Evolutionary conservation across 1,284 basidiomycete genomes (phyloP), one percentile per base, ranked within the genome.

Genomic region (Sporisorium iseilematis-ciliati): DNA sequence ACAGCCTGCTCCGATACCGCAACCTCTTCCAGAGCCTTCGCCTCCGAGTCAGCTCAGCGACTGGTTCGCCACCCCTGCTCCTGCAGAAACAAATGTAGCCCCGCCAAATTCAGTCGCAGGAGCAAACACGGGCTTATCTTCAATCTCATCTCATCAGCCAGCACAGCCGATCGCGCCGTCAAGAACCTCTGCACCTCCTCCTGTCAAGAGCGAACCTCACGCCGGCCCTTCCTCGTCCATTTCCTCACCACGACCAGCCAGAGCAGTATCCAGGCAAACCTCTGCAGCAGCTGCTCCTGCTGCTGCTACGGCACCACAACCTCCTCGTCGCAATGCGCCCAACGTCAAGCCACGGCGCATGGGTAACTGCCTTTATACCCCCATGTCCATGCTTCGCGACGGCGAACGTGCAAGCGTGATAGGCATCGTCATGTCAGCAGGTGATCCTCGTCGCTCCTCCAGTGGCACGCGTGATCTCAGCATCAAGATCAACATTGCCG

Each of bases 301-400:
- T 31, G n/a, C 48, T 49, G 7, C 48, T 11, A 6, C 48, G 2
- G 2, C 16, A n/a, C 26, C 16, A 20, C 48, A 5, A 55, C 60
- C 5, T 26, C 43, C 23, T 29, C 48, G 65, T 23, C 65, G 61
- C 41, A 65, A 75, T 21, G 66, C 72, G 7, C 72, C 72, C 20
- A 53, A 75, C 40, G 66, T 75, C 65, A 75, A 75, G 53, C 68
- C 67, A 2, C 65, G 57, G n/a, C 63, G 60, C 6, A 70, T 76
- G 63, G 73, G 73, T 64, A 76, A 72, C 31, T 65, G 64, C 65
- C 45, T 68, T 51, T 81, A 81, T 38, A 79, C 77, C 1, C 73
- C 75, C 11, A 66, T 81, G 35, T 57, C 63, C 16, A 58, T 67
- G 63, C 56, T 76, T 21, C 69, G 64, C 11, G 64, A 71, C 20